Evolutionary conservation across 176 grass and related monocot species (phyloP).

Genomic region (Aegilops umbellulata): DNA sequence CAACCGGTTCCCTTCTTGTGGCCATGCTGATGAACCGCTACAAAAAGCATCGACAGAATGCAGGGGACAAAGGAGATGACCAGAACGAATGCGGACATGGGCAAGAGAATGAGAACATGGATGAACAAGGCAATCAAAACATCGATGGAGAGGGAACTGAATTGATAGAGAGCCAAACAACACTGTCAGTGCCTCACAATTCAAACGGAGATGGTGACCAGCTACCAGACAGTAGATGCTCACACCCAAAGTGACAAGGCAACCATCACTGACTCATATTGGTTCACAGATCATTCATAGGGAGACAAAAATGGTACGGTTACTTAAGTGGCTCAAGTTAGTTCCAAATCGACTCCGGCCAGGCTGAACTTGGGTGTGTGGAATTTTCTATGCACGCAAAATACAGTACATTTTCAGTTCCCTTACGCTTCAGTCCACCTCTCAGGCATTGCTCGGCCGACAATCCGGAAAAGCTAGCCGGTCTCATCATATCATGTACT

Average conservation of each 20-base stretch:
- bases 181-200: not conserved
- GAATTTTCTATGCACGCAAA: not conserved
- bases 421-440: not conserved
- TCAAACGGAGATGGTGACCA: not conserved
- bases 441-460: not conserved
- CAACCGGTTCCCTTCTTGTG: not conserved
- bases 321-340: not conserved
- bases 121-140: not conserved
- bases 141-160: not conserved
- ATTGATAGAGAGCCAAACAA: conserved; percentile 15
- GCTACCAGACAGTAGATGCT: not conserved
- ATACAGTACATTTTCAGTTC: not conserved
- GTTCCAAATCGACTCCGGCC: not conserved
- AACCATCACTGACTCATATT: not conserved
- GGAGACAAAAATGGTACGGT: not conserved
- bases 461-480: too few relatives aligned
- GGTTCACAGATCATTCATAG: not conserved
- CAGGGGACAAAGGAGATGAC: not conserved
- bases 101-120: not conserved
- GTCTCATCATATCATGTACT: not conserved
- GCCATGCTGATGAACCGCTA: not conserved
- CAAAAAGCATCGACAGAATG: not conserved
- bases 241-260: not conserved
- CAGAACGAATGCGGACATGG: not conserved
- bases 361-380: not conserved